Evolutionary conservation across 225 moss, liverwort and hornwort species (phyloP).

Genomic region (Rhytidiadelphus loreus): DNA sequence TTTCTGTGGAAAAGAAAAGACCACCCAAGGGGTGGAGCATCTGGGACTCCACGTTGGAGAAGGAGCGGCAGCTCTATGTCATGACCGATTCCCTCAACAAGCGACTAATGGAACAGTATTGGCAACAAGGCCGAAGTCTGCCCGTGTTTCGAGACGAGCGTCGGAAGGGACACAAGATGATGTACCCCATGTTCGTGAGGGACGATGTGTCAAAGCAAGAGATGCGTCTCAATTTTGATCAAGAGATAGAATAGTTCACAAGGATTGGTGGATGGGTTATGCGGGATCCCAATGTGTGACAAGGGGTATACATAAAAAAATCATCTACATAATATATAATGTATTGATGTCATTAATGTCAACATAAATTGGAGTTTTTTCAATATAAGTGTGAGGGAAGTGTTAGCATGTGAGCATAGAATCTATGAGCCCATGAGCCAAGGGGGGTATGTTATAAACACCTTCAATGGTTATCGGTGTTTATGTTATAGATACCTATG

Average conservation of each 20-base stretch:
- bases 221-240: constrained; percentile 3
- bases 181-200: background rate
- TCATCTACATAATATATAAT: no score
- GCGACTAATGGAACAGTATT: background rate
- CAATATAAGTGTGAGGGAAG: no score
- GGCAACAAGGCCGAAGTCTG: background rate
- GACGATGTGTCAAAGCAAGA: constrained; percentile 6
- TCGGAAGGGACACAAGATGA: background rate
- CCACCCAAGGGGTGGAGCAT: background rate
- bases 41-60: constrained; percentile 7
- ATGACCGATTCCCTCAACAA: background rate
- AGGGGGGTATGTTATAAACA: no score
- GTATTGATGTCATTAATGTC: no score
- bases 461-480: no score
- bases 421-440: no score
- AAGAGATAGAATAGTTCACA: background rate
- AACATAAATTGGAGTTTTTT: no score
- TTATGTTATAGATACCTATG: no score
- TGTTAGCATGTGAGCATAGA: no score
- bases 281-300: background rate
- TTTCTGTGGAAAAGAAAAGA: background rate
- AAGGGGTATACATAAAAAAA: background rate
- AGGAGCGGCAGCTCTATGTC: background rate
- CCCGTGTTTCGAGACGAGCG: background rate
- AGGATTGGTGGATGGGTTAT: background rate